These are phyloP conservation scores for Botrytis galanthina DNA, from an alignment of 2,329 filamentous ascomycete genomes.

Conservation along the genomic window DNA sequence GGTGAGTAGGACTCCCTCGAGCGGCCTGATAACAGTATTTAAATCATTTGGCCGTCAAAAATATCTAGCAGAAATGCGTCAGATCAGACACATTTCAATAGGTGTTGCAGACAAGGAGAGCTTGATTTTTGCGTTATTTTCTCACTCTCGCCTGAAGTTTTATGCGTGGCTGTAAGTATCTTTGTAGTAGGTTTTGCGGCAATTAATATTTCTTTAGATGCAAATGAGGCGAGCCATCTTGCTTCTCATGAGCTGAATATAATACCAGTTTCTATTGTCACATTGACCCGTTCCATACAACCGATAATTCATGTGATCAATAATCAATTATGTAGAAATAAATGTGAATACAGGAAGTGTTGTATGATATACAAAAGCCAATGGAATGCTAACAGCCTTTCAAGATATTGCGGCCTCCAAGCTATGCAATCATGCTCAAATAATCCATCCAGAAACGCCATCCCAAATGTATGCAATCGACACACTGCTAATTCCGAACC, in stretches of 20 bases:
- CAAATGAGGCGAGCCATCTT: background rate
- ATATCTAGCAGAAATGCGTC: background rate
- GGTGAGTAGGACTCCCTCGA: constrained; percentile 13
- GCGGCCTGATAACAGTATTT: background rate
- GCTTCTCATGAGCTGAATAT: background rate
- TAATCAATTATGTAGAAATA: background rate
- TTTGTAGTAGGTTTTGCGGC: background rate
- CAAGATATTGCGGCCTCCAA: background rate
- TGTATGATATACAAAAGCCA: background rate
- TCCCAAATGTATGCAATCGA: background rate
- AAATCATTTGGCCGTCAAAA: too few relatives aligned
- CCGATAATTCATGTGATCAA: background rate
- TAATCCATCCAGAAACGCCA: constrained; percentile 1
- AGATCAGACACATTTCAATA: background rate
- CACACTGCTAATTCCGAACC: background rate
- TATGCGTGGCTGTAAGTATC: background rate
- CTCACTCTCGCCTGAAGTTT: background rate
- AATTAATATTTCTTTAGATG: constrained; percentile 7
- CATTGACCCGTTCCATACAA: background rate
- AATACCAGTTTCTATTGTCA: background rate
- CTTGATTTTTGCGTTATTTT: background rate
- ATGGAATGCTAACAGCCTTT: background rate
- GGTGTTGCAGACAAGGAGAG: background rate
- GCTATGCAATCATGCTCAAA: background rate
- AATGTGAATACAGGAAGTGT: background rate